Percentiles rank a stretch among this genome's conserved stretches.
Evolutionary conservation across 1,139 yeast species (phyloP).

Genomic region (Candida tropicalis): DNA sequence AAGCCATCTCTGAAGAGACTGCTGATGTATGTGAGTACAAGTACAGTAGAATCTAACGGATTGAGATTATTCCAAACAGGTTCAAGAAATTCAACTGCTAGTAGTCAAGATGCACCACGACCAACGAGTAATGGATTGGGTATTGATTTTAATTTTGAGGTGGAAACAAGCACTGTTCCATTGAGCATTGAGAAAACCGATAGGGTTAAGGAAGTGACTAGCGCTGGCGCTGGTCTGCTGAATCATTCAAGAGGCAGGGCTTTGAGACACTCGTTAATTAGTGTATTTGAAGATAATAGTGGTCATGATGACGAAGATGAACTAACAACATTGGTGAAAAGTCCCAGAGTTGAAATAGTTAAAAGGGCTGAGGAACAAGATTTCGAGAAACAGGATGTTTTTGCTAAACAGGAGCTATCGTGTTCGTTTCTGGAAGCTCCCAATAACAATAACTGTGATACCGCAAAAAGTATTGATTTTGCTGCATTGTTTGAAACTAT

Average conservation of each 20-base stretch:
- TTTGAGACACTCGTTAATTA: conserved; percentile 17
- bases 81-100: conserved; percentile 11
- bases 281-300: conserved; percentile 18
- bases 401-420: background rate
- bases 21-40: conserved; percentile 10
- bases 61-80: conserved; percentile 23
- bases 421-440: background rate
- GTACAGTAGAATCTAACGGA: conserved; percentile 18
- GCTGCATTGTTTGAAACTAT: conserved; percentile 11
- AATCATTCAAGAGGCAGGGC: conserved; percentile 13
- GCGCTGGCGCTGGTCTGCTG: conserved; percentile 8
- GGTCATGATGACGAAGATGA: conserved; percentile 25
- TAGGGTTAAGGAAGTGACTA: conserved; percentile 28
- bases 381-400: background rate
- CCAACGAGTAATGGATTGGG: conserved; percentile 27
- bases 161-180: conserved; percentile 33
- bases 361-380: background rate
- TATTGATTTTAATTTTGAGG: conserved; percentile 39
- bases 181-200: conserved; percentile 37
- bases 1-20: background rate
- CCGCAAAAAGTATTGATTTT: conserved; percentile 9
- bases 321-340: conserved; percentile 12
- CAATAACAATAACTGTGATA: background rate
- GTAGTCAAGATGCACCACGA: conserved; percentile 7
- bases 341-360: conserved; percentile 7